These are phyloP conservation scores for Hymenoscyphus scutula DNA, from an alignment of 2,329 filamentous ascomycete species.

Conservation along the genomic window DNA sequence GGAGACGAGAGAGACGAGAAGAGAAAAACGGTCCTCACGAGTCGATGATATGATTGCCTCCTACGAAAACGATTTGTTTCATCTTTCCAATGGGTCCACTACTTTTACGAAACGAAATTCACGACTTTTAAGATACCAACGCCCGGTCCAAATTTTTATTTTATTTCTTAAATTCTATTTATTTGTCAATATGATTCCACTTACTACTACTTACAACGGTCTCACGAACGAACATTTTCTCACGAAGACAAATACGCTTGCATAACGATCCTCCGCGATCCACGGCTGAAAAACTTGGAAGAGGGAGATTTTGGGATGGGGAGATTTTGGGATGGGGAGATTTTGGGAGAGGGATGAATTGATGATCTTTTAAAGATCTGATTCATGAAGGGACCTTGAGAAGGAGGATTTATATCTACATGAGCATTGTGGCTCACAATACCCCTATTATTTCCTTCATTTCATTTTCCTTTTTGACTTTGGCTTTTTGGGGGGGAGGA, in stretches of 20 bases:
- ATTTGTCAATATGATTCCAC: not conserved
- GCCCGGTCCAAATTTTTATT: not conserved
- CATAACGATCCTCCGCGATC: not conserved
- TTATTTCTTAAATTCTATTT: not conserved
- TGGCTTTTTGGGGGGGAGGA: not conserved
- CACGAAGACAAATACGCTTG: slow-evolving; percentile 10
- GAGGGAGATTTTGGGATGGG: too few relatives aligned
- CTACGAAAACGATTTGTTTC: not conserved
- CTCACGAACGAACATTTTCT: slow-evolving; percentile 16
- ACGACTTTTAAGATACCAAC: slow-evolving; percentile 17
- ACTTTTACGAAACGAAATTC: slow-evolving; percentile 10
- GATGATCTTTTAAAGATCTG: not conserved
- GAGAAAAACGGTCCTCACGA: not conserved
- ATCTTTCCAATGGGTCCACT: not conserved
- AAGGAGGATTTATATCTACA: not conserved
- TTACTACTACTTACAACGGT: slow-evolving; percentile 15
- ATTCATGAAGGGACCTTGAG: slow-evolving; percentile 2
- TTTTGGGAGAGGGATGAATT: not conserved
- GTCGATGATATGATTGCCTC: slow-evolving; percentile 4
- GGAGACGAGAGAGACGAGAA: not conserved
- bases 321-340: not conserved
- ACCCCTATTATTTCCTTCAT: not conserved
- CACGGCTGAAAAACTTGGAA: not conserved
- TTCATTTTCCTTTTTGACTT: not conserved
- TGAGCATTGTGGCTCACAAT: slow-evolving; percentile 2